Base-by-base conservation (phyloP, 768 basidiomycete species). In the Termitomyces sp. region DNA sequence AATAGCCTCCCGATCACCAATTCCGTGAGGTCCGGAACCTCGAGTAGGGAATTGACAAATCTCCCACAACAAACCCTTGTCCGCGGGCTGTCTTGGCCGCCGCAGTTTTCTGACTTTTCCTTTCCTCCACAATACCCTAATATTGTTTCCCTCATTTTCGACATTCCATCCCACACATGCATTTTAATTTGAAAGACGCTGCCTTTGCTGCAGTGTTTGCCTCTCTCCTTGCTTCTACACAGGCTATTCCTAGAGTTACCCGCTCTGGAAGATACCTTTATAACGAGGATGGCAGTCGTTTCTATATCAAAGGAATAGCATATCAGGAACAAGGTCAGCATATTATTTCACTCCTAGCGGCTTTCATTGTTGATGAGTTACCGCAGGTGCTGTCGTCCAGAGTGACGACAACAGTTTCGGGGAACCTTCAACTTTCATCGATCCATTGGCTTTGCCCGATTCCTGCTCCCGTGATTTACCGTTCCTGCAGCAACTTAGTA, bases 261-360 rank as follows among this genome's bases (percentile, higher is more conserved):
- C 81, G 91, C 45, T 68, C 75, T 29, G 93, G 91, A 34, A 82
- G 84, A 66, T 96, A 94, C 69, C 84, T 96, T 44, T 96, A 94
- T 72, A 81, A 81, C 41, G 80, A 80, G 4, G 81, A 84, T 51
- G 91, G 92, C 3, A 85, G 68, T 39, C 75, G 94, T 54, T 96
- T 95, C 73, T 94, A 85, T 73, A 88, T 97, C 73, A 92, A 91
- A 71, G 92, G 91, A 54, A 73, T 93, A 55, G 89, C 90, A 12
- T 94, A 94, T 71, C 91, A 93, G 69, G 77, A 82, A 59, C 90
- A 93, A 73, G 92, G 94, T 84, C 56, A 57, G 60, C 18, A 45
- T 34, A 59, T 41, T 42, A 15, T 55, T 20, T 3, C 36, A 13
- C 51, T 50, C 10, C 10, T 31, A 46, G 22, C 4, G 48, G 46